These are phyloP conservation scores for Aspergillus campestris DNA, from an alignment of 495 filamentous ascomycete genomes.

Conservation along the genomic window DNA sequence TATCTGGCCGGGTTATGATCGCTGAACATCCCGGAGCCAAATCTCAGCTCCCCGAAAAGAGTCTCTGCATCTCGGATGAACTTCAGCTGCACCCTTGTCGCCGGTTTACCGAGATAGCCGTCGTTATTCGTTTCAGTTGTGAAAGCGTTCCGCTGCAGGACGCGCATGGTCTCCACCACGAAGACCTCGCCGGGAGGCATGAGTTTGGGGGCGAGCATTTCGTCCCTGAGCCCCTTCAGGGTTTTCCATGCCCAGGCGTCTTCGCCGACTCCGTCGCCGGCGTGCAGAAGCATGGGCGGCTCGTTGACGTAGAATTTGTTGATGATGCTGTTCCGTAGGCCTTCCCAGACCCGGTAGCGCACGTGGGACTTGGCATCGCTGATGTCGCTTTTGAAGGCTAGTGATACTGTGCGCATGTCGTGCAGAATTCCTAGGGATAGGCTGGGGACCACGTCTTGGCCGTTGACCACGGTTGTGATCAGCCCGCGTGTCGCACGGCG, in stretches of 20 bases:
- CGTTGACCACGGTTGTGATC: slow-evolving; percentile 67
- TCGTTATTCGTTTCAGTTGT: slow-evolving; percentile 23
- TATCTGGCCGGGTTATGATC: slow-evolving; percentile 73
- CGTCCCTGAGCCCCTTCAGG: slow-evolving; percentile 54
- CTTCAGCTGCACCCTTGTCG: slow-evolving; percentile 55
- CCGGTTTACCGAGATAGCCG: slow-evolving; percentile 48
- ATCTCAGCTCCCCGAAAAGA: slow-evolving; percentile 60
- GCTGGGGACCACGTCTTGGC: slow-evolving; percentile 63
- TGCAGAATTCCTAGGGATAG: slow-evolving; percentile 68
- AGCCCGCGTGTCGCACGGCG: slow-evolving; percentile 64
- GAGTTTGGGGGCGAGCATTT: slow-evolving; percentile 63
- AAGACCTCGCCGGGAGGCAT: slow-evolving; percentile 73
- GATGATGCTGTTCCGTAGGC: slow-evolving; percentile 40
- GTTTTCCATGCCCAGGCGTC: slow-evolving; percentile 66
- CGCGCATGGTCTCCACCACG: slow-evolving; percentile 54
- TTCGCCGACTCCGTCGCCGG: slow-evolving; percentile 45
- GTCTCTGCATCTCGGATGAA: slow-evolving; percentile 59
- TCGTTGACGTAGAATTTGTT: slow-evolving; percentile 42
- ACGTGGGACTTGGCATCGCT: slow-evolving; percentile 57
- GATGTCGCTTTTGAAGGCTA: slow-evolving; percentile 64
- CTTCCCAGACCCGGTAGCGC: slow-evolving; percentile 55
- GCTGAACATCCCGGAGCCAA: slow-evolving; percentile 63
- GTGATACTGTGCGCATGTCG: slow-evolving; percentile 62
- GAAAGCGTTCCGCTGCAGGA: slow-evolving; percentile 52
- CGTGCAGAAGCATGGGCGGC: slow-evolving; percentile 32